Base-by-base conservation (phyloP, 2,329 filamentous ascomycete genomes). In the Colletotrichum sublineola region DNA sequence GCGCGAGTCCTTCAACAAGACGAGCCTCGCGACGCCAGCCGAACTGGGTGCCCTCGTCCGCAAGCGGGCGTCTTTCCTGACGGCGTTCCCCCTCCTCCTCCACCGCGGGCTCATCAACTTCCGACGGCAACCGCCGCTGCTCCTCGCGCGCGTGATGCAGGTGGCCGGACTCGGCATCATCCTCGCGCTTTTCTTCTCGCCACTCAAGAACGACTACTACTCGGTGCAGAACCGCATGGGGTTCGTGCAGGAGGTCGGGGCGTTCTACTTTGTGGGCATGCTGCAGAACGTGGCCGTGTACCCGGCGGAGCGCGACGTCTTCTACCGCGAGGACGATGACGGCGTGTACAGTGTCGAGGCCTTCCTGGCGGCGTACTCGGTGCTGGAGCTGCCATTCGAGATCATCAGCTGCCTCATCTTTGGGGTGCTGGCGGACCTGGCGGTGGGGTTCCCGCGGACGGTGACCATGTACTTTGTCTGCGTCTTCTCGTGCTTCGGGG, bases 211-310 rank as follows among this genome's bases (percentile, higher is more conserved):
- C 77, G 87, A 94, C 79, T 94, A 92, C 82, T 89, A 86, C 65
- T 89, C 89, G 1, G 87, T 95, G 0, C 93, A 95, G 79, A 93
- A 91, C 63, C 88, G 93, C 1, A 87, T 95, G 76, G 93, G 93
- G 0, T 92, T 94, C 75, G 83, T 94, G 0, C 91, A 94, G 74
- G 89, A 95, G 77, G 86, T 94, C 40, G 88, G 90, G 1, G 90
- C 92, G 0, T 88, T 93, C 46, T 93, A 93, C 80, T 93, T 93
- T 75, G 89, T 93, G 2, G 93, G 93, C 38, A 94, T 95, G 92
- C 85, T 95, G 15, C 92, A 95, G 79, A 94, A 94, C 77, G 91
- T 94, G 5, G 91, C 92, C 3, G 86, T 93, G 9, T 94, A 94
- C 77, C 93, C 93, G 0, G 84, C 84, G 52, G 93, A 94, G 77